These are phyloP conservation scores for Acer negundo DNA, from an alignment of 345 rosid genomes.

Conservation along the genomic window DNA sequence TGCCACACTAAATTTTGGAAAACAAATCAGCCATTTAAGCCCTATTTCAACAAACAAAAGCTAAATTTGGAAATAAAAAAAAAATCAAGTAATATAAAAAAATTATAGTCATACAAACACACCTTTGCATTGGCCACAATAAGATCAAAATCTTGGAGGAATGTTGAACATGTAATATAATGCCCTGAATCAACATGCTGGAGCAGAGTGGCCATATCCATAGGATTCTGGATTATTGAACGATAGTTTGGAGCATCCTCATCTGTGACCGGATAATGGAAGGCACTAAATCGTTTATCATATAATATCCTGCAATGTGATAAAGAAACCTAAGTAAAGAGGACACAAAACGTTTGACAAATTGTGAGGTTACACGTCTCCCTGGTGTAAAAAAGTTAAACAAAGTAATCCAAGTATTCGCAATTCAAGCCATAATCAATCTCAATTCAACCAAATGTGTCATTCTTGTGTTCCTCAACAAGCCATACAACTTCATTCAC, in stretches of 20 bases:
- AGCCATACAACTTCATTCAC: background rate
- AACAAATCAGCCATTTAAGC: background rate
- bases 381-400: background rate
- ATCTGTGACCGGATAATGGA: conserved; percentile 90
- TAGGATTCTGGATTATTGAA: conserved; percentile 83
- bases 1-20: background rate
- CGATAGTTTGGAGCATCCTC: conserved; percentile 98
- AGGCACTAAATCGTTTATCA: conserved; percentile 87
- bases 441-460: conserved; percentile 5
- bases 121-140: conserved; percentile 96
- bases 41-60: background rate
- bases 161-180: conserved; percentile 77
- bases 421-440: background rate
- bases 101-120: conserved; percentile 13
- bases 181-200: conserved; percentile 92
- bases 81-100: background rate
- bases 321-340: background rate
- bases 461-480: background rate
- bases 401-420: background rate
- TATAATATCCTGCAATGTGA: conserved; percentile 66
- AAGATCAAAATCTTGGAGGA: conserved; percentile 87
- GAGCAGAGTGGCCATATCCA: conserved; percentile 90
- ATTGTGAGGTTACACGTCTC: background rate
- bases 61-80: background rate
- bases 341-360: background rate